These are phyloP conservation scores for Phialophora macrospora DNA, from an alignment of 2,329 filamentous ascomycete species.

Conservation along the genomic window DNA sequence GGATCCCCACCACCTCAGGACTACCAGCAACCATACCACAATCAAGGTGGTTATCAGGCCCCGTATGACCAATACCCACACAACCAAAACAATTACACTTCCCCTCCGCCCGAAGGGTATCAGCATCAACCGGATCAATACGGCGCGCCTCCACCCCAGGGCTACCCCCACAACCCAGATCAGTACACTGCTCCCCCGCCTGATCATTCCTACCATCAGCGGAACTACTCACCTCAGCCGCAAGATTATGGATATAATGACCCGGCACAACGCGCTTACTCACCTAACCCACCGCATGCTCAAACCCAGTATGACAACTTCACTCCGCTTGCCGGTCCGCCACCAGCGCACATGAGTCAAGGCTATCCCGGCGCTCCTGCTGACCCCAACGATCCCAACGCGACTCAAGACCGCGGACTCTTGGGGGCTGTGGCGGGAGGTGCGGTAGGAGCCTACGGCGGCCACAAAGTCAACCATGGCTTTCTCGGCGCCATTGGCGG, in stretches of 20 bases:
- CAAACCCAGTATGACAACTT: conserved; percentile 24
- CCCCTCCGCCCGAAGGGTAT: neutral
- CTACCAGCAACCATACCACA: conserved; percentile 23
- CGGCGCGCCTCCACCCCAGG: conserved; percentile 12
- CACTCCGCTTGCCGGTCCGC: conserved; percentile 4
- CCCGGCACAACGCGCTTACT: conserved; percentile 18
- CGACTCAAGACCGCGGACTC: conserved; percentile 50
- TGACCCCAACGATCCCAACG: conserved; percentile 49
- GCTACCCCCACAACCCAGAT: conserved; percentile 10
- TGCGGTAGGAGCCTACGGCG: conserved; percentile 53
- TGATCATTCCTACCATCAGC: conserved; percentile 24
- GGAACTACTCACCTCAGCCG: conserved; percentile 18
- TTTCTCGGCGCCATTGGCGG: conserved; percentile 55
- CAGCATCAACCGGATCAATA: conserved; percentile 8
- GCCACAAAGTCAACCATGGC: conserved; percentile 54
- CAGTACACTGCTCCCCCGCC: conserved; percentile 18
- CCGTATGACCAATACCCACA: conserved; percentile 23
- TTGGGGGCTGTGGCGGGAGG: conserved; percentile 55
- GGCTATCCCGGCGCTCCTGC: conserved; percentile 40
- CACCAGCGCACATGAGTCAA: conserved; percentile 5
- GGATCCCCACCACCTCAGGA: conserved; percentile 14
- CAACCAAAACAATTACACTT: conserved; percentile 5
- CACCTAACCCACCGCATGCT: conserved; percentile 12
- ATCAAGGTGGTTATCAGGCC: conserved; percentile 26
- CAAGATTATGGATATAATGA: conserved; percentile 28